phyloP scores from a whole-genome alignment of 169 alveolate species.

The Cryptosporidium sp. region DNA sequence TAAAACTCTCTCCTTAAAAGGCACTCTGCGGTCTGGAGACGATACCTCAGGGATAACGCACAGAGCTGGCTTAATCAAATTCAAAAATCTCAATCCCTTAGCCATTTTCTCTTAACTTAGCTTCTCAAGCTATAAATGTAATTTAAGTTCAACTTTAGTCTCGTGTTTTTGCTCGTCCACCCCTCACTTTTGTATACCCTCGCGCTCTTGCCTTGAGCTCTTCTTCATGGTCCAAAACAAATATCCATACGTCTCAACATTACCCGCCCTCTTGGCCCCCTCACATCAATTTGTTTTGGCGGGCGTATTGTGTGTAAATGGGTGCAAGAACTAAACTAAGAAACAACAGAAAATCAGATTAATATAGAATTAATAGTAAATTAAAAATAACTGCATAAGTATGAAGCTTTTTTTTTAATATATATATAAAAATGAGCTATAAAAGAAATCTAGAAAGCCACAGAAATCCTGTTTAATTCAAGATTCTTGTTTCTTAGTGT shows the following conservation, averaged over 20 bases:
- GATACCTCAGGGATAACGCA: slow-evolving; percentile 97
- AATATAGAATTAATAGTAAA: too few species aligned
- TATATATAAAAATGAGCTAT: background rate
- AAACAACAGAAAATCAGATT: too few species aligned
- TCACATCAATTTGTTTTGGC: background rate
- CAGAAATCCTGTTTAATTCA: background rate
- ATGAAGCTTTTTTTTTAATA: background rate
- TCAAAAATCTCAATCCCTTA: slow-evolving; percentile 86
- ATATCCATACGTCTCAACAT: slow-evolving; percentile 32
- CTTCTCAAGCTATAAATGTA: background rate
- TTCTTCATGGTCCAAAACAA: slow-evolving; percentile 38
- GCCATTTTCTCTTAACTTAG: slow-evolving; percentile 29
- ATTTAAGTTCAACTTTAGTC: background rate
- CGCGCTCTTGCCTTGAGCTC: slow-evolving; percentile 28
- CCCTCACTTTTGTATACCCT: slow-evolving; percentile 47
- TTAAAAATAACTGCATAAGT: too few species aligned
- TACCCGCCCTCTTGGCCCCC: slow-evolving; percentile 5
- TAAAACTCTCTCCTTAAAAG: slow-evolving; percentile 95
- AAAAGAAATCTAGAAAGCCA: too few species aligned
- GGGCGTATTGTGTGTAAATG: background rate
- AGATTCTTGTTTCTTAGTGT: background rate
- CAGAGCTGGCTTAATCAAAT: slow-evolving; percentile 96
- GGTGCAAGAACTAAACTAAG: background rate
- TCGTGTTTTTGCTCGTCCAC: slow-evolving; percentile 16
- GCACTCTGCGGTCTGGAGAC: slow-evolving; percentile 95